These are phyloP conservation scores for Solanum pinnatisectum DNA, from an alignment of 257 asterid species.

Conservation along the genomic window DNA sequence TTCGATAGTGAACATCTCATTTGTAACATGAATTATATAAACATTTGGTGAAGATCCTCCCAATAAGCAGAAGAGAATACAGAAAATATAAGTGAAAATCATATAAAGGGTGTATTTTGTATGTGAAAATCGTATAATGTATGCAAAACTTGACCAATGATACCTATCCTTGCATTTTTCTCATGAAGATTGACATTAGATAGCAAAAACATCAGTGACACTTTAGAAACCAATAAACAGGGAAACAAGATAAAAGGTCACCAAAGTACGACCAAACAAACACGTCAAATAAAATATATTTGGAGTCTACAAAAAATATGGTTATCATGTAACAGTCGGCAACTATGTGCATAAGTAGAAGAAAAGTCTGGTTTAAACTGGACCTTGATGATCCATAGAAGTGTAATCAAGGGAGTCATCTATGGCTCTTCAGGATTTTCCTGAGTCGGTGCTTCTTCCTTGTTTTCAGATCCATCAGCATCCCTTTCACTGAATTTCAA, in stretches of 20 bases:
- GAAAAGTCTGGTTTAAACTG: not conserved
- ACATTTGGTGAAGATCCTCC: not conserved
- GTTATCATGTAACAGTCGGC: not conserved
- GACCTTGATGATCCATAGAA: conserved; percentile 6
- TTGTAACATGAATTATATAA: not conserved
- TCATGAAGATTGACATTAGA: not conserved
- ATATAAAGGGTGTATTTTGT: not conserved
- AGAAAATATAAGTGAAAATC: not conserved
- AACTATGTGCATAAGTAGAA: not conserved
- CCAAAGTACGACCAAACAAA: not conserved
- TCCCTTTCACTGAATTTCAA: conserved; percentile 56
- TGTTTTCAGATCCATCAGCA: conserved; percentile 21
- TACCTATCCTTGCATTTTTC: not conserved
- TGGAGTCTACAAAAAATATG: not conserved
- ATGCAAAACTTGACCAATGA: not conserved
- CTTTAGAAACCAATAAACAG: not conserved
- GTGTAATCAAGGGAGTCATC: not conserved
- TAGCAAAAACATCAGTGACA: not conserved
- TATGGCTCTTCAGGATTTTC: conserved; percentile 24
- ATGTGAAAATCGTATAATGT: not conserved
- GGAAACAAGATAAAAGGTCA: not conserved
- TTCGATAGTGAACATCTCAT: not conserved
- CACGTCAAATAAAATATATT: not conserved
- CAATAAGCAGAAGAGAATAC: not conserved
- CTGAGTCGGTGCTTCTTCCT: conserved; percentile 12